Conservation (phyloP, 2,329 filamentous ascomycete genomes). For the Trichoderma semiorbis region DNA sequence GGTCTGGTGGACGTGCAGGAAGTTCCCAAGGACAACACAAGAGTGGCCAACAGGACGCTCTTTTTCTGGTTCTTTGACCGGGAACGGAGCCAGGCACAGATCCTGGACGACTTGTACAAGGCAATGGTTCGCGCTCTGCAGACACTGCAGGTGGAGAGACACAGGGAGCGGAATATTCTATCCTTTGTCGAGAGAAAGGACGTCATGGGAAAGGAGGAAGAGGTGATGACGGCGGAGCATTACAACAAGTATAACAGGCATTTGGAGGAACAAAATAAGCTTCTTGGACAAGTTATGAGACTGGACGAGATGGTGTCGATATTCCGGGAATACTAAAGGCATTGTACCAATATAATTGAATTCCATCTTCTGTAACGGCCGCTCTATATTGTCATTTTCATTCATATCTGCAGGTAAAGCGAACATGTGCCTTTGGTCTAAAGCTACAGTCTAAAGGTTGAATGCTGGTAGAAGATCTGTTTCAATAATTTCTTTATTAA, state of each 20-base stretch:
- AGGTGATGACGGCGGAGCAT: conserved; percentile 72
- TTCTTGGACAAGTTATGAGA: conserved; percentile 74
- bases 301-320: conserved; percentile 83
- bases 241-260: conserved; percentile 59
- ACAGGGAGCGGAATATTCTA: conserved; percentile 67
- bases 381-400: background rate
- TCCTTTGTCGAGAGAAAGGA: conserved; percentile 81
- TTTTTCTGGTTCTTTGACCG: conserved; percentile 91
- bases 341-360: background rate
- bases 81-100: conserved; percentile 63
- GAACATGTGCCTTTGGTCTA: background rate
- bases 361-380: background rate
- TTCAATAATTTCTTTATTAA: background rate
- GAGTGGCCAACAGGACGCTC: conserved; percentile 76
- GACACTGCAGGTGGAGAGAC: conserved; percentile 72
- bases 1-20: conserved; percentile 92
- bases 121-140: conserved; percentile 82
- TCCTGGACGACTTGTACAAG: conserved; percentile 83
- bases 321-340: conserved; percentile 68
- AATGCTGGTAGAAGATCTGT: background rate
- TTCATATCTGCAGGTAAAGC: background rate
- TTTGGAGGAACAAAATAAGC: conserved; percentile 64
- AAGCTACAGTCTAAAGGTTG: background rate
- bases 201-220: conserved; percentile 78
- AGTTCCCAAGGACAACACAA: conserved; percentile 81